Base-by-base conservation (phyloP, 495 filamentous ascomycete species). In the Neohortaea acidophila region DNA sequence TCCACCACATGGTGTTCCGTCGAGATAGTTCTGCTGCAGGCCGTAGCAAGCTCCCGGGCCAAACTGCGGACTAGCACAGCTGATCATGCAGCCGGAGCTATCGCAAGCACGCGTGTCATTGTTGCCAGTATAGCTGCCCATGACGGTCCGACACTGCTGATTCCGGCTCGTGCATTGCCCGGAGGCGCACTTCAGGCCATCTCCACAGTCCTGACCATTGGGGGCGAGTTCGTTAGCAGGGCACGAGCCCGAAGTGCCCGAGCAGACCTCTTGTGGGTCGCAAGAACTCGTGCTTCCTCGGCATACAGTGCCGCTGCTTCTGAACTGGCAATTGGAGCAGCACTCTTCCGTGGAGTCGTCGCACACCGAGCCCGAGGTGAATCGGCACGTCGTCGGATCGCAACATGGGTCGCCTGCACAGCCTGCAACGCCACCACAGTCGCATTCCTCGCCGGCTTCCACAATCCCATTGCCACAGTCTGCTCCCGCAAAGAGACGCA, bases 401-500 rank as follows among this genome's bases (percentile, higher is more conserved):
- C 89, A 97, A 65, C 89, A 97, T 19, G 49, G 40, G 58, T 97
- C 83, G 47, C 64, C 57, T 13, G 63, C 72, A 56, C 89, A 97
- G 28, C 69, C 70, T 21, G 62, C 59, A 5, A 56, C 55, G 28
- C 86, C 89, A 37, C 89, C 91, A 52, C 89, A 97, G 60, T 97
- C 89, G 58, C 89, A 97, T 12, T 97, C 80, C 59, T 97, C 89
- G 45, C 83, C 89, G 8, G 67, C 58, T 58, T 97, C 89, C 27
- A 97, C 91, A 44, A 97, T 96, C 31, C 89, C 89, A 57, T 97
- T 97, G 34, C 89, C 89, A 55, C 89, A 97, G 51, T 83, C 75
- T 41, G 77, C 77, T 48, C 79, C 80, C 0, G 75, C 81, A 53
- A 91, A 81, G n/a, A 81, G 87, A n/a, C 67, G 65, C 13, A 97